These are phyloP conservation scores for Gracilariopsis chorda DNA, from an alignment of 23 red algal species.

Conservation along the genomic window DNA sequence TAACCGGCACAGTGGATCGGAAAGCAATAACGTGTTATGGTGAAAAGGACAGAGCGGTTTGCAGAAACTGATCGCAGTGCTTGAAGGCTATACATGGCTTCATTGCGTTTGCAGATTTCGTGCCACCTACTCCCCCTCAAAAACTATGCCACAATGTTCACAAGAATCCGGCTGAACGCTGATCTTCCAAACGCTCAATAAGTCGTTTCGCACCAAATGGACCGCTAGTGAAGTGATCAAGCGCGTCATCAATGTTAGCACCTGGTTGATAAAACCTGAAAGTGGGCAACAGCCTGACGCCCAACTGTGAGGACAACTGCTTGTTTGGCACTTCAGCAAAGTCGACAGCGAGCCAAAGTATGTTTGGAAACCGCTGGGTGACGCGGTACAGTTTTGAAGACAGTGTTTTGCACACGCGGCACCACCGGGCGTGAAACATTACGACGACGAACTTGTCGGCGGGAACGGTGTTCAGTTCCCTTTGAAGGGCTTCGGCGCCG, in stretches of 20 bases:
- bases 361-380: conserved; percentile 31
- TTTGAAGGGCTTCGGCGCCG: not conserved
- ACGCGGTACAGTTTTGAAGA: not conserved
- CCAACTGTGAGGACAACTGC: not conserved
- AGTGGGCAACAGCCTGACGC: conserved; percentile 35
- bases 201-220: conserved; percentile 36
- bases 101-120: too few species aligned
- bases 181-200: conserved; percentile 11
- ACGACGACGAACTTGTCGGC: conserved; percentile 29
- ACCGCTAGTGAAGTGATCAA: conserved; percentile 41
- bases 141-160: too few species aligned
- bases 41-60: too few species aligned
- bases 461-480: not conserved
- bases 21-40: too few species aligned
- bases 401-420: conserved; percentile 54
- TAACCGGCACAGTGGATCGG: too few species aligned
- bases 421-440: conserved; percentile 53
- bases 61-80: too few species aligned
- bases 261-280: conserved; percentile 38
- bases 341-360: conserved; percentile 25
- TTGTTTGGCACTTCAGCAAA: conserved; percentile 33
- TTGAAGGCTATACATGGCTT: too few species aligned
- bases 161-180: not conserved
- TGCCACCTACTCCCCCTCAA: too few species aligned
- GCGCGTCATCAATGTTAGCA: not conserved